Evolutionary conservation across 2,329 filamentous ascomycete species (phyloP), one percentile per base, ranked within the genome.

Genomic region (Penicillium sp.): DNA sequence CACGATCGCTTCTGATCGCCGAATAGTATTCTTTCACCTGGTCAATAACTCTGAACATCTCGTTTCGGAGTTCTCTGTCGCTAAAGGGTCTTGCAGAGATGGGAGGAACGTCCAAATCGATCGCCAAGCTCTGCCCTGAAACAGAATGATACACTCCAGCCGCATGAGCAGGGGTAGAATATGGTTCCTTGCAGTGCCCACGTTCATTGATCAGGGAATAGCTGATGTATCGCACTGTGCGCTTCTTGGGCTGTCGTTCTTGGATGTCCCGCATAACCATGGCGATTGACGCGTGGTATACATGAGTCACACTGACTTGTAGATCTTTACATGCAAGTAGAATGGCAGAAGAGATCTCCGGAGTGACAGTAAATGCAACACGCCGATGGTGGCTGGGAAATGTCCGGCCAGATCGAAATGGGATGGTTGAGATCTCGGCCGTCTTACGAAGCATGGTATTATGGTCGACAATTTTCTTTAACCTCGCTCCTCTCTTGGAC

Each of bases 151-250:
- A 68, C 1, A 62, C 58, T 3, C 62, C 52, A 1, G 44, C 63
- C 0, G 64, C 53, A 46, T 68, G 65, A 0, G 36, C 24, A 0
- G 59, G 18, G 3, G 56, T 60, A 14, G 40, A 59, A 36, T 64
- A 68, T 4, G 63, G 64, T 3, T 37, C n/a, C 1, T 43, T 23
- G 39, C 65, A 68, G 16, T 61, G 52, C 1, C 31, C 18, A 1
- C 65, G 63, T 28, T 68, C 63, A n/a, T 68, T 66, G 2, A 66
- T 60, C 2, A 67, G 48, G 10, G 52, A 54, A 29, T 68, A 66
- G 47, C 53, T 66, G 37, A 67, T 58, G 34, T 66, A 68, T 14
- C 65, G 56, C 9, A 68, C 59, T 7, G 23, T 60, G 10, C 64
- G 52, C 11, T 44, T 36, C 8, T 50, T n/a, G 1, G 21, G 2